Evolutionary conservation across 495 filamentous ascomycete genomes (phyloP), one percentile per base, ranked within the genome.

Genomic region (Trichoderma asperelloides): DNA sequence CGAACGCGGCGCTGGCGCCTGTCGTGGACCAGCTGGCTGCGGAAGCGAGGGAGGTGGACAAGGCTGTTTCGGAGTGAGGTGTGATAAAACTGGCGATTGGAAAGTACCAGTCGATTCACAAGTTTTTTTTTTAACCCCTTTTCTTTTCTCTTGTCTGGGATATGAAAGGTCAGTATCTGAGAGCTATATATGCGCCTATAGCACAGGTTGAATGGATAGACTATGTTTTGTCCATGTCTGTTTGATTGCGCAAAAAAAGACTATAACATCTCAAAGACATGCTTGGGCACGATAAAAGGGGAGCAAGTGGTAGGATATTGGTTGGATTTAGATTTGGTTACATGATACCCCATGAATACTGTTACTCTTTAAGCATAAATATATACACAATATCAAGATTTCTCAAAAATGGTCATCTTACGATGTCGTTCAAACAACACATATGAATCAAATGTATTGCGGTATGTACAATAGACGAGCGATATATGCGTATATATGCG

Each of bases 1-100:
- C 88, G 41, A 87, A 83, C 47, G 75, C 77, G 62, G 70, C 81
- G 69, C 72, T 83, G 45, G 78, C 71, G 27, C 74, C 68, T 39
- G 73, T 82, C 23, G 78, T 81, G 5, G 83, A 82, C 49, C 79
- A 77, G 43, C 70, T 86, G 55, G 78, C 76, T 16, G 71, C 69
- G 49, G 83, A 84, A 74, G 79, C 79, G 49, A 74, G 69, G 69
- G 33, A 64, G 57, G 62, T 69, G 67, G 67, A 62, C 12, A 49
- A 21, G 62, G 30, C 66, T 4, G 55, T 37, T 41, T 41, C 13
- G 8, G 55, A 67, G 33, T 23, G 27, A n/a, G n/a, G n/a, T n/a
- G n/a, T n/a, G n/a, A n/a, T n/a, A n/a, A 51, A 51, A 9, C 3
- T n/a, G 47, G n/a, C 9, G 15, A n/a, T 23, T n/a, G n/a, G n/a